Percentiles rank a stretch among this genome's conserved stretches.
These are phyloP conservation scores for Artemisia annua DNA, from an alignment of 129 eudicot genomes.

Conservation along the genomic window DNA sequence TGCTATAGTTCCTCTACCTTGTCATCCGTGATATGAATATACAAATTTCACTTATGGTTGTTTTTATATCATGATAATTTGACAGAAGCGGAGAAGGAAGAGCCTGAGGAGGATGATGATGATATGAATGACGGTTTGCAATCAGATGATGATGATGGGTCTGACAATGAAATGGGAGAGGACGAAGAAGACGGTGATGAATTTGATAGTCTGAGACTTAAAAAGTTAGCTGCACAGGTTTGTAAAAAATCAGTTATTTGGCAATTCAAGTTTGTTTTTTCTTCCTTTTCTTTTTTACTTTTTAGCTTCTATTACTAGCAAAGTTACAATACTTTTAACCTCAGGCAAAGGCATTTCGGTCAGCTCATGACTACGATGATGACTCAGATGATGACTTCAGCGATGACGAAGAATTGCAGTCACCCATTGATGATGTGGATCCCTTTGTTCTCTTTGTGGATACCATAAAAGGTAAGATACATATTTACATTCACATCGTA, in stretches of 20 bases:
- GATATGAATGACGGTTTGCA: conserved; percentile 79
- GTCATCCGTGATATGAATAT: background rate
- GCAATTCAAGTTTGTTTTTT: background rate
- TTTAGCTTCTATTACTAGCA: too few species aligned
- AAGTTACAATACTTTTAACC: conserved; percentile 16
- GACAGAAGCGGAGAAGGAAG: conserved; percentile 71
- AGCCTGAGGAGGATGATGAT: conserved; percentile 53
- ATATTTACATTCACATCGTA: background rate
- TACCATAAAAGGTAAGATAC: conserved; percentile 57
- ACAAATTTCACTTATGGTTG: background rate
- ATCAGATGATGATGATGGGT: conserved; percentile 72
- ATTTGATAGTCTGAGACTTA: conserved; percentile 65
- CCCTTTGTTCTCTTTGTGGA: conserved; percentile 89
- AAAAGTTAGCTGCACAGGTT: conserved; percentile 85
- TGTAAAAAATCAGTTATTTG: conserved; percentile 11
- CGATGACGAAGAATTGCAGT: conserved; percentile 88
- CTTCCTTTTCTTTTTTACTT: too few species aligned
- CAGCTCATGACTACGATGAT: conserved; percentile 55
- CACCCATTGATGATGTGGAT: conserved; percentile 93
- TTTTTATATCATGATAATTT: background rate
- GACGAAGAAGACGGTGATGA: conserved; percentile 87
- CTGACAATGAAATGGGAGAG: conserved; percentile 89
- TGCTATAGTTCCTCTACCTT: background rate
- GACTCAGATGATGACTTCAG: conserved; percentile 84
- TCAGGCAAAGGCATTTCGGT: conserved; percentile 84